A percentile compares a stretch with the other conserved stretches of the same genome.
Evolutionary conservation across 2,329 filamentous ascomycete genomes (phyloP).

Genomic region (Harringtonia lauricola): DNA sequence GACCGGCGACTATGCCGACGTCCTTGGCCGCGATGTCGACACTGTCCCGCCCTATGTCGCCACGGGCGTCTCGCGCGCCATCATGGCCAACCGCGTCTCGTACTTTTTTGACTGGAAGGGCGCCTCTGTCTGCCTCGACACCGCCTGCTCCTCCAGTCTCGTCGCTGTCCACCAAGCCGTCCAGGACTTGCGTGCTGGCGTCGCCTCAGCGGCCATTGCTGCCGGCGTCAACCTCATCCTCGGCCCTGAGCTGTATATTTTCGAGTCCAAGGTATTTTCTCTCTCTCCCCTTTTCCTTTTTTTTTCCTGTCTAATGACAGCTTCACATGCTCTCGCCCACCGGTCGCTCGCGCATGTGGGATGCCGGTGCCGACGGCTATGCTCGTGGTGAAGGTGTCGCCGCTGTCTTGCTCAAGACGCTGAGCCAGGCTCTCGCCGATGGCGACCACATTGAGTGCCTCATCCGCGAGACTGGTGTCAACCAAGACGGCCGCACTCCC

Average conservation of each 20-base stretch:
- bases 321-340: conserved; percentile 33
- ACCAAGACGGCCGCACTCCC: conserved; percentile 39
- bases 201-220: conserved; percentile 28
- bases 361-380: conserved; percentile 41
- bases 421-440: conserved; percentile 37
- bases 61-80: conserved; percentile 29
- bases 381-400: conserved; percentile 45
- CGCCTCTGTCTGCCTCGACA: conserved; percentile 37
- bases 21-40: conserved; percentile 21
- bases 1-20: conserved; percentile 22
- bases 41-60: conserved; percentile 25
- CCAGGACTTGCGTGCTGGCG: conserved; percentile 26
- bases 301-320: too few species aligned
- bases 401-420: conserved; percentile 38
- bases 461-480: conserved; percentile 35
- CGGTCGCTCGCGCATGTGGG: conserved; percentile 35
- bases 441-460: conserved; percentile 33
- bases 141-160: conserved; percentile 37
- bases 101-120: conserved; percentile 36
- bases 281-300: too few species aligned
- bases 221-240: conserved; percentile 31
- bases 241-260: too few species aligned
- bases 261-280: too few species aligned
- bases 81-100: conserved; percentile 33
- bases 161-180: conserved; percentile 34